phyloP scores from a whole-genome alignment of 2,329 filamentous ascomycete genomes.

The Cercospora brassicicola region DNA sequence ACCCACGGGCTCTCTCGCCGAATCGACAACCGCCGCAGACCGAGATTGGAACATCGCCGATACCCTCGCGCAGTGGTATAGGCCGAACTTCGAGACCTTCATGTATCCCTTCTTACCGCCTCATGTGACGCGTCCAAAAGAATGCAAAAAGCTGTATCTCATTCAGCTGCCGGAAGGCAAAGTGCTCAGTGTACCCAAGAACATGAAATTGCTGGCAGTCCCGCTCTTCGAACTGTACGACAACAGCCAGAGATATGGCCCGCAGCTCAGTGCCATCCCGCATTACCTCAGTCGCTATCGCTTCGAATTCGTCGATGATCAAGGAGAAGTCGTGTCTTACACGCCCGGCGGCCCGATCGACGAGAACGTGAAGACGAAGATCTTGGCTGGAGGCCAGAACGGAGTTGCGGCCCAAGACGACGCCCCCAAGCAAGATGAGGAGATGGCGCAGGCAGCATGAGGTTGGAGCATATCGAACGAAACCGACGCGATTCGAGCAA shows the following conservation, averaged over 20 bases:
- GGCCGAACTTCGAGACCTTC: constrained; percentile 98
- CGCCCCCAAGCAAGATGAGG: constrained; percentile 11
- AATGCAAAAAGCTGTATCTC: constrained; percentile 98
- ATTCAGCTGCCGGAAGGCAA: constrained; percentile 92
- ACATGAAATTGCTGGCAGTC: constrained; percentile 98
- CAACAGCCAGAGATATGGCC: constrained; percentile 90
- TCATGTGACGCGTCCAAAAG: constrained; percentile 93
- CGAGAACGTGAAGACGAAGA: constrained; percentile 35
- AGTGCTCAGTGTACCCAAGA: constrained; percentile 94
- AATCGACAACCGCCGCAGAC: constrained; percentile 59
- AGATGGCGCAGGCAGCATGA: constrained; percentile 21
- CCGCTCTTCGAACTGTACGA: constrained; percentile 98
- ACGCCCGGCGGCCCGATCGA: constrained; percentile 37
- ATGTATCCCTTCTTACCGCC: constrained; percentile 99
- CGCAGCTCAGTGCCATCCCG: constrained; percentile 92
- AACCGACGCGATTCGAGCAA: background rate
- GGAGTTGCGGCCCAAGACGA: constrained; percentile 10
- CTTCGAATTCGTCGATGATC: constrained; percentile 95
- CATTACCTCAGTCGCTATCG: constrained; percentile 94
- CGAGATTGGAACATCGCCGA: constrained; percentile 89
- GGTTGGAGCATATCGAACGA: background rate
- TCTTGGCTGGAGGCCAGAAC: constrained; percentile 36
- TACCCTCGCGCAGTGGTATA: constrained; percentile 96
- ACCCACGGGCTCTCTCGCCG: constrained; percentile 71
- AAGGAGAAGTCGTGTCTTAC: constrained; percentile 70